Evolutionary conservation across 768 basidiomycete species (phyloP).

Genomic region (Cubamyces sp.): DNA sequence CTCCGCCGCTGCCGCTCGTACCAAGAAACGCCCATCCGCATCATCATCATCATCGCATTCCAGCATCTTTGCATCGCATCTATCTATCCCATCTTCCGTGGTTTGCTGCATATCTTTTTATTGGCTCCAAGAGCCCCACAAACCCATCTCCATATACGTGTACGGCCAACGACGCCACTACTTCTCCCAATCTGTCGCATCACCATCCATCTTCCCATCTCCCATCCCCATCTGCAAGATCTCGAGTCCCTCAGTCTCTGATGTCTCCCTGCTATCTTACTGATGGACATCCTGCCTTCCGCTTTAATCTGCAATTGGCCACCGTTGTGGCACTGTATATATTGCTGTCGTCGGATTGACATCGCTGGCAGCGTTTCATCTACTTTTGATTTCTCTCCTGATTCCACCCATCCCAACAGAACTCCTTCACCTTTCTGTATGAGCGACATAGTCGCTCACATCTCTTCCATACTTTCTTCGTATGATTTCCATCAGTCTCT

Average conservation of each 20-base stretch:
- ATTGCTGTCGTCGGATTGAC: slow-evolving; percentile 14
- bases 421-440: background rate
- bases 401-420: background rate
- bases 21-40: slow-evolving; percentile 13
- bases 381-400: slow-evolving; percentile 9
- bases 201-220: slow-evolving; percentile 17
- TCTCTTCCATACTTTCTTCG: background rate
- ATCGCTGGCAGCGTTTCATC: slow-evolving; percentile 12
- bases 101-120: slow-evolving; percentile 17
- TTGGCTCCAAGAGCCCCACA: slow-evolving; percentile 21
- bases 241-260: slow-evolving; percentile 6
- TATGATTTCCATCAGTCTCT: background rate
- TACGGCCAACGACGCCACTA: slow-evolving; percentile 23
- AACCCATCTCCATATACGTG: slow-evolving; percentile 5
- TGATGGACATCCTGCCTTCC: slow-evolving; percentile 21
- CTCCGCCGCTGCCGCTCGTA: background rate
- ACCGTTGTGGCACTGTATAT: slow-evolving; percentile 19
- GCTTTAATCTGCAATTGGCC: slow-evolving; percentile 13
- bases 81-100: slow-evolving; percentile 9
- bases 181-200: slow-evolving; percentile 11
- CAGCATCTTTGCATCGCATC: slow-evolving; percentile 16
- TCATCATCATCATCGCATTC: slow-evolving; percentile 10
- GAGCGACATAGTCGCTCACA: background rate
- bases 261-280: slow-evolving; percentile 18
- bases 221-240: slow-evolving; percentile 21